phyloP scores from a whole-genome alignment of 192 early-diverging fungal species.

The Thoreauomyces humboldtii region DNA sequence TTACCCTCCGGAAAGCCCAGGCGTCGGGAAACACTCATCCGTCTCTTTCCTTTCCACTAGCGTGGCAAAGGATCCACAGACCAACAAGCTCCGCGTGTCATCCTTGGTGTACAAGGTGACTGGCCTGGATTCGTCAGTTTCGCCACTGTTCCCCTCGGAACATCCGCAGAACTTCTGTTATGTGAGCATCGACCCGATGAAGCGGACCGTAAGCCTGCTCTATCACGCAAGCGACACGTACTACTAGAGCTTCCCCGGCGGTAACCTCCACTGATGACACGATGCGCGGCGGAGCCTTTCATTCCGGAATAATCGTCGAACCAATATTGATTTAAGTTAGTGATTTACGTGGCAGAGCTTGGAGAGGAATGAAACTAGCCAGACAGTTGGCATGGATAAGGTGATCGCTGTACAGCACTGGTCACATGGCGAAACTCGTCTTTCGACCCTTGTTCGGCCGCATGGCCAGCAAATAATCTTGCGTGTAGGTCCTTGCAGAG shows the following conservation, averaged over 20 bases:
- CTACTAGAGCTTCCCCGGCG: too few relatives aligned
- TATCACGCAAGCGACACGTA: conserved; percentile 53
- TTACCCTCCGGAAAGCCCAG: too few relatives aligned
- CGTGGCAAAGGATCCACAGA: conserved; percentile 36
- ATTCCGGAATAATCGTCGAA: too few relatives aligned
- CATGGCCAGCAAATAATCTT: conserved; percentile 17
- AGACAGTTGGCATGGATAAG: too few relatives aligned
- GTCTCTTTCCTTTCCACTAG: conserved; percentile 16
- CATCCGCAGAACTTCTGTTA: conserved; percentile 62
- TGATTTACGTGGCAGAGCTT: too few relatives aligned
- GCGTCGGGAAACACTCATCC: too few relatives aligned
- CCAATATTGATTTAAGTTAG: too few relatives aligned
- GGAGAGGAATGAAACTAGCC: too few relatives aligned
- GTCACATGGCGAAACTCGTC: conserved; percentile 24
- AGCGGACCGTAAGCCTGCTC: conserved; percentile 41
- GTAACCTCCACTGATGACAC: too few relatives aligned
- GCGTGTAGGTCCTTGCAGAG: conserved; percentile 24
- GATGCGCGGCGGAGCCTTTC: too few relatives aligned
- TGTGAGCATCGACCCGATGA: conserved; percentile 45
- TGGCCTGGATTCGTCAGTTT: conserved; percentile 33
- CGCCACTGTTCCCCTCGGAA: conserved; percentile 53
- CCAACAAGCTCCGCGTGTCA: conserved; percentile 22
- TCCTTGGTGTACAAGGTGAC: conserved; percentile 43
- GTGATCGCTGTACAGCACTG: too few relatives aligned
- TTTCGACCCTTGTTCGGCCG: conserved; percentile 18